These are phyloP conservation scores for Yamadazyma sp. DNA, from an alignment of 1,139 yeast genomes.

Conservation along the genomic window DNA sequence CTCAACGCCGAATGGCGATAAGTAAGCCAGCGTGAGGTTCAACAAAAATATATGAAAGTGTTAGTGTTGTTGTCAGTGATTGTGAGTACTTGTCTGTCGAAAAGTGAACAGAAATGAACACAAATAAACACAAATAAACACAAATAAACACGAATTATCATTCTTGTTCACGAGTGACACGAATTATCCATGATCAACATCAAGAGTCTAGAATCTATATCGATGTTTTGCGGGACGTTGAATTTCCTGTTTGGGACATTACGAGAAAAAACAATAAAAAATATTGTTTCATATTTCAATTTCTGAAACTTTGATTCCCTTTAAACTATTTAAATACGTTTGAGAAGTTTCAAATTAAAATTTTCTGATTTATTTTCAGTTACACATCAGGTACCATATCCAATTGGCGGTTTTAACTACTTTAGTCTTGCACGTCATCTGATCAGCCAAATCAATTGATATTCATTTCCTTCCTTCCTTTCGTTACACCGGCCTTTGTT, in stretches of 20 bases:
- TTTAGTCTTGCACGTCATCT: not conserved
- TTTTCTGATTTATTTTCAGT: conserved; percentile 1
- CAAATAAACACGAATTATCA: not conserved
- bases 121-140: not conserved
- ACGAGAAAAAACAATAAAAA: not conserved
- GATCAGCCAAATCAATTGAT: not conserved
- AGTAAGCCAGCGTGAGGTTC: no score
- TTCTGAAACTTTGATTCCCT: conserved; percentile 4
- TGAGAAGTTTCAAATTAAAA: conserved; percentile 4
- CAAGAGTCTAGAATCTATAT: conserved; percentile 1
- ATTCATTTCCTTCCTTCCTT: not conserved
- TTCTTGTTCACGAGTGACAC: no score
- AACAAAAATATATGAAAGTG: no score
- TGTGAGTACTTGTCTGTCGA: no score
- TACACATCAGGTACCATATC: not conserved
- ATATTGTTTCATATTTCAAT: conserved; percentile 5
- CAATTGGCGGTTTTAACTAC: not conserved
- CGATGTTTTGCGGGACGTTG: not conserved
- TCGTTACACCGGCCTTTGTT: not conserved
- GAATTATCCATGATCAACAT: no score
- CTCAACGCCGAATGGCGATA: no score
- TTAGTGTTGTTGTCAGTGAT: no score
- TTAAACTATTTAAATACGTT: conserved; percentile 2
- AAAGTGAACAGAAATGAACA: no score
- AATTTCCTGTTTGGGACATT: conserved; percentile 3